Evolutionary conservation across 2,329 filamentous ascomycete species (phyloP).

Genomic region (Aureobasidium musti): DNA sequence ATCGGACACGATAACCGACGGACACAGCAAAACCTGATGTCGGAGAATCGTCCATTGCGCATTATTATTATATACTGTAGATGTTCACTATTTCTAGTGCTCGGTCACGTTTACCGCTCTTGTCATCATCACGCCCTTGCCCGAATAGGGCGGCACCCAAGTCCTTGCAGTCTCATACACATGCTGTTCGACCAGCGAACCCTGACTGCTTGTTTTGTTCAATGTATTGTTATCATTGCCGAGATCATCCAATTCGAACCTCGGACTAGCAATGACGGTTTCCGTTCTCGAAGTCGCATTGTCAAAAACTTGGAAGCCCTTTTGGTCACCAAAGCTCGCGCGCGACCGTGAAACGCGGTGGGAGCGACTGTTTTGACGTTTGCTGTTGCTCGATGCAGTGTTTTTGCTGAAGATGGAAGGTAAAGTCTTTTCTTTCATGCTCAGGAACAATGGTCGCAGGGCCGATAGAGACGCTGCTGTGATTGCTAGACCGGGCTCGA

Average conservation of each 20-base stretch:
- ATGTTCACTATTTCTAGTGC: neutral
- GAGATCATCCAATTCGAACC: slow-evolving; percentile 11
- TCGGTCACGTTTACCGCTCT: slow-evolving; percentile 2
- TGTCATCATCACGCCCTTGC: slow-evolving; percentile 25
- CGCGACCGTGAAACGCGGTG: neutral
- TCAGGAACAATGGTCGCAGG: slow-evolving; percentile 34
- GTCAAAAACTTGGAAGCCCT: slow-evolving; percentile 25
- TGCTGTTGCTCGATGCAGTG: neutral
- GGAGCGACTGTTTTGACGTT: neutral
- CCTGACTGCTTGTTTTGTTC: slow-evolving; percentile 5
- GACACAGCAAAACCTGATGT: neutral
- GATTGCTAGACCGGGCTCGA: slow-evolving; percentile 35
- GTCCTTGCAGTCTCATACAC: slow-evolving; percentile 15
- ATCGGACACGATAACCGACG: neutral
- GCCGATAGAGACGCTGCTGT: slow-evolving; percentile 34
- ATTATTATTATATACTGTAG: slow-evolving; percentile 10
- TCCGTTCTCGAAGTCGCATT: slow-evolving; percentile 1
- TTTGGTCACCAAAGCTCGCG: slow-evolving; percentile 16
- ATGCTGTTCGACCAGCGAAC: slow-evolving; percentile 23
- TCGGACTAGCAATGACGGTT: slow-evolving; percentile 8
- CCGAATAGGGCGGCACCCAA: slow-evolving; percentile 14
- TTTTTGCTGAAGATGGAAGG: slow-evolving; percentile 13
- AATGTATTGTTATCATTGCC: neutral
- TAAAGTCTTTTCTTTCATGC: slow-evolving; percentile 9
- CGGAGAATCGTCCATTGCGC: neutral